A percentile compares a stretch with the other conserved stretches of the same genome.
phyloP scores from a whole-genome alignment of 495 filamentous ascomycete genomes.

The Barbatosphaeria neglecta region DNA sequence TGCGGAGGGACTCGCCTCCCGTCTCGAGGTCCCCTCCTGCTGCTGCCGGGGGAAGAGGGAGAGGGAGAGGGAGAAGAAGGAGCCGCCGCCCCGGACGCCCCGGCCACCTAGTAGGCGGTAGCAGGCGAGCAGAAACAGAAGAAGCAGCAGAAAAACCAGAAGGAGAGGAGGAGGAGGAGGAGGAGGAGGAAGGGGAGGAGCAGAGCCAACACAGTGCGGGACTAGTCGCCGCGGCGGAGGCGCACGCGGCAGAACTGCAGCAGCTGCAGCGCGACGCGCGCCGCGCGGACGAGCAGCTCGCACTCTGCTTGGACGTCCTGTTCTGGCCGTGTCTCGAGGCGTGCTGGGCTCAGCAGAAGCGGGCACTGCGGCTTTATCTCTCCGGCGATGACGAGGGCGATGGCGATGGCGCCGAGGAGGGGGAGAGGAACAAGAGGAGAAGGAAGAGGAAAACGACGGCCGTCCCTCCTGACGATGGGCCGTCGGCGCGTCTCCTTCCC shows the following conservation, averaged over 20 bases:
- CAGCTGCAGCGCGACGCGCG: neutral
- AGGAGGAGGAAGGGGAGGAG: neutral
- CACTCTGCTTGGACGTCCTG: neutral
- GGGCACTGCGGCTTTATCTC: no score
- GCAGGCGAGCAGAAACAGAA: neutral
- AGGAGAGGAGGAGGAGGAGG: neutral
- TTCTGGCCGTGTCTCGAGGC: slow-evolving; percentile 1
- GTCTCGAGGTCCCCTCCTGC: neutral
- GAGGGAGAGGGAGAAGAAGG: neutral
- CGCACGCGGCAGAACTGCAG: neutral
- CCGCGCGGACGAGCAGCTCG: neutral
- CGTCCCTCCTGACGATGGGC: no score
- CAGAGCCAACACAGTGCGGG: neutral
- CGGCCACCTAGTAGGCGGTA: neutral
- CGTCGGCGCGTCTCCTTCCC: no score
- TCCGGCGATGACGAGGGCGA: neutral
- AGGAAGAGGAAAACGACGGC: no score
- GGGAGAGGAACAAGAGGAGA: no score
- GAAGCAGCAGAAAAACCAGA: neutral
- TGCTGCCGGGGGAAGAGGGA: neutral
- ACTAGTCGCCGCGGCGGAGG: neutral
- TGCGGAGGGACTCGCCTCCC: neutral
- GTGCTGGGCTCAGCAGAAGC: neutral
- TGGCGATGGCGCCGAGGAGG: neutral
- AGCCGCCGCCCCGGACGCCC: neutral